These are phyloP conservation scores for Bretschneidera sinensis DNA, from an alignment of 345 rosid species.

Conservation along the genomic window DNA sequence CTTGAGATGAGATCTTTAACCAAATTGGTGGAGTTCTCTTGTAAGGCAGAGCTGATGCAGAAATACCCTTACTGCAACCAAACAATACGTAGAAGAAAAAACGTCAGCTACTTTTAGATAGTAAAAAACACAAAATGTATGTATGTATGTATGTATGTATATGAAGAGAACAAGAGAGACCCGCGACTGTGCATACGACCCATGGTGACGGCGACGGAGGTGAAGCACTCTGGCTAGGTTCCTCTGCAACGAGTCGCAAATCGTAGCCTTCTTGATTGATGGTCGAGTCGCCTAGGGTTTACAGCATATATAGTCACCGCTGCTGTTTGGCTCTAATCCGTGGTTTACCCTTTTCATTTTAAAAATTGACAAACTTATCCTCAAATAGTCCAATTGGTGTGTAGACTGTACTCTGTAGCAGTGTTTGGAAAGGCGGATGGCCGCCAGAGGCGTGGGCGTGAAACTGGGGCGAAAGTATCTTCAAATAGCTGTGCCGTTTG, in stretches of 20 bases:
- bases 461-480: too few species aligned
- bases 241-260: conserved; percentile 19
- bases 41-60: conserved; percentile 48
- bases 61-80: conserved; percentile 43
- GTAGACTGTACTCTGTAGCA: too few species aligned
- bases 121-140: not conserved
- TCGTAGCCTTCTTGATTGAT: too few species aligned
- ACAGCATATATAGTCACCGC: not conserved
- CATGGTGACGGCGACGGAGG: conserved; percentile 24
- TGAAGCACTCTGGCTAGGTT: conserved; percentile 7
- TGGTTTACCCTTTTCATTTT: too few species aligned
- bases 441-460: too few species aligned
- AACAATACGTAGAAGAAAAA: not conserved
- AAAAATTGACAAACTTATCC: not conserved
- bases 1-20: conserved; percentile 47
- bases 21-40: conserved; percentile 49
- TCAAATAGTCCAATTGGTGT: too few species aligned
- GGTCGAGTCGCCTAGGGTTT: not conserved
- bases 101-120: not conserved
- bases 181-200: conserved; percentile 56
- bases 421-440: too few species aligned
- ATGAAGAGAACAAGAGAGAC: conserved; percentile 8
- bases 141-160: not conserved
- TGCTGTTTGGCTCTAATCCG: not conserved
- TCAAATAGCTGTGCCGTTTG: too few species aligned